Evolutionary conservation across 2,329 filamentous ascomycete species (phyloP).

Genomic region (Ophiocordyceps camponoti-rufipedis): DNA sequence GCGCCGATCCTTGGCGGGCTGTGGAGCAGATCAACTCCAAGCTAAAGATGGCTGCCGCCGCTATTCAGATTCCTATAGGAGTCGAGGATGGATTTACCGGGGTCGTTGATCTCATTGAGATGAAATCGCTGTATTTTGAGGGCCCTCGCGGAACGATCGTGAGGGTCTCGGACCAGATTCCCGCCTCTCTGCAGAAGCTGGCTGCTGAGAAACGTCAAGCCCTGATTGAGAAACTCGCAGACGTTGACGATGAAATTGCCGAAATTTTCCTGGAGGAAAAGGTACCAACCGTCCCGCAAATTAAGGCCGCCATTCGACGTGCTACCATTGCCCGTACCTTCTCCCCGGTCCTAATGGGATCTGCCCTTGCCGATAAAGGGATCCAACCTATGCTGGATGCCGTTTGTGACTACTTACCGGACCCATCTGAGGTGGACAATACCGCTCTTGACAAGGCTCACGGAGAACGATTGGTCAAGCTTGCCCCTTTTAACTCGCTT

Average conservation of each 20-base stretch:
- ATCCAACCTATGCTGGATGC: slow-evolving; percentile 95
- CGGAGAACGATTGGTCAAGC: slow-evolving; percentile 61
- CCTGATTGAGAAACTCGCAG: slow-evolving; percentile 85
- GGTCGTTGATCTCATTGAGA: slow-evolving; percentile 79
- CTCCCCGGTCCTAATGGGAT: slow-evolving; percentile 90
- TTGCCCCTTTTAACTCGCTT: slow-evolving; percentile 82
- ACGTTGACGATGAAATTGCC: slow-evolving; percentile 95
- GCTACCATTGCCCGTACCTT: slow-evolving; percentile 84
- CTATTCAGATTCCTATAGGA: slow-evolving; percentile 88
- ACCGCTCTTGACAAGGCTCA: slow-evolving; percentile 69
- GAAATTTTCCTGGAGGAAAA: slow-evolving; percentile 84
- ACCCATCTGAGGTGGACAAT: slow-evolving; percentile 79
- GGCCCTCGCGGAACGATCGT: slow-evolving; percentile 66
- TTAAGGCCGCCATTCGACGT: slow-evolving; percentile 81
- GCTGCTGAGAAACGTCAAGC: slow-evolving; percentile 67
- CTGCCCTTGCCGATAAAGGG: slow-evolving; percentile 82
- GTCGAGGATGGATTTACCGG: slow-evolving; percentile 81
- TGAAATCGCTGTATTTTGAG: slow-evolving; percentile 88
- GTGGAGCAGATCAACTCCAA: slow-evolving; percentile 96
- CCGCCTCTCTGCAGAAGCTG: slow-evolving; percentile 57
- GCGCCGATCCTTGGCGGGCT: slow-evolving; percentile 93
- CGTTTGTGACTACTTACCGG: slow-evolving; percentile 89
- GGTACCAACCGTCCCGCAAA: slow-evolving; percentile 61
- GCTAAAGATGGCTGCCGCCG: slow-evolving; percentile 80
- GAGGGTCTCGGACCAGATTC: slow-evolving; percentile 61